phyloP scores from a whole-genome alignment of 2,329 filamentous ascomycete species.

The Graphiopsis chlorocephala region DNA sequence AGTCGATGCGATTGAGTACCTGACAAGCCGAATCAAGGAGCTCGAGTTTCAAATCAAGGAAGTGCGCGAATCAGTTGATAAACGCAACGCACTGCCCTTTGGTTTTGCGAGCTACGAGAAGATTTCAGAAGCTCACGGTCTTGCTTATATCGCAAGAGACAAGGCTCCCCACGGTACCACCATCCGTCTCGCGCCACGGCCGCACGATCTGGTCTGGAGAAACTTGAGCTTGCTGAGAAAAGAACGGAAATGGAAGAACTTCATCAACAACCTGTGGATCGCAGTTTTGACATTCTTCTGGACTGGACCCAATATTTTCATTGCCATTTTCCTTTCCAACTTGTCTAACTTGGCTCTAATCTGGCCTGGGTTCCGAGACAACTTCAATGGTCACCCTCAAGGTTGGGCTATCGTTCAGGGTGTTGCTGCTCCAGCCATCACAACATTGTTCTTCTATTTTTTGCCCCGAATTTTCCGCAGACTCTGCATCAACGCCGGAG shows the following conservation, averaged over 20 bases:
- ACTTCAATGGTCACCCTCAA: conserved; percentile 60
- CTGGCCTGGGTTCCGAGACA: conserved; percentile 70
- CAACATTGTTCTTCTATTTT: conserved; percentile 80
- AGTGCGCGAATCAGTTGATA: conserved; percentile 77
- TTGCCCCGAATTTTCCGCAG: conserved; percentile 89
- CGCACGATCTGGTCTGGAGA: conserved; percentile 93
- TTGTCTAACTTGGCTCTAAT: conserved; percentile 74
- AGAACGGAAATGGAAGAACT: conserved; percentile 67
- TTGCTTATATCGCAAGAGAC: conserved; percentile 80
- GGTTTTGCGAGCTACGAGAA: conserved; percentile 92
- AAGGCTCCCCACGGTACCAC: conserved; percentile 76
- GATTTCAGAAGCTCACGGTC: conserved; percentile 82
- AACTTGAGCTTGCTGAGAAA: conserved; percentile 74
- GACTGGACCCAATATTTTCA: conserved; percentile 89
- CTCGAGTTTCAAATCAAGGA: conserved; percentile 83
- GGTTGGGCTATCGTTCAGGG: conserved; percentile 89
- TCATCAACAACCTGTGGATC: conserved; percentile 84
- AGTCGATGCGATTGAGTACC: conserved; percentile 90
- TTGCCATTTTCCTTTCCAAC: conserved; percentile 89
- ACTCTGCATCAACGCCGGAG: conserved; percentile 77
- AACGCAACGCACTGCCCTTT: conserved; percentile 82
- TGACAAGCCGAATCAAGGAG: conserved; percentile 77
- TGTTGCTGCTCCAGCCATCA: conserved; percentile 83
- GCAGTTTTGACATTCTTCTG: conserved; percentile 75
- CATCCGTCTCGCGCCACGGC: conserved; percentile 75